Base-by-base conservation (phyloP, 805 yeast genomes). In the Spathaspora arborariae region DNA sequence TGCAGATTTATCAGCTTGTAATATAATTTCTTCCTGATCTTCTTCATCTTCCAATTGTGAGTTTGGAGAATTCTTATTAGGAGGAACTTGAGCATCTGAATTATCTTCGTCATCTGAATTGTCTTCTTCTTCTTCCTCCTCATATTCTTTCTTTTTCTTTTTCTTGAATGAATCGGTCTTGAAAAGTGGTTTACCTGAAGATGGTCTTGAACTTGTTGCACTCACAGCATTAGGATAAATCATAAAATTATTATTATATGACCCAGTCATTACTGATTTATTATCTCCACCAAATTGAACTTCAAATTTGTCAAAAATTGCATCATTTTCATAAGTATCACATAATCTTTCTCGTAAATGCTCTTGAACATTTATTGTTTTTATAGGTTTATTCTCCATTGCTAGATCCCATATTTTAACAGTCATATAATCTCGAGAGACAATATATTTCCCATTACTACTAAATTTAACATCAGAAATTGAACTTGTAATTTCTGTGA, bases 371-470 rank as follows among this genome's bases (percentile, higher is more conserved):
- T 89, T 89, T 51, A 94, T 91, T 13, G 97, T 91, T 67, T 89
- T 89, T 48, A 95, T 70, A 33, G 99, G 99, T 65, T 85, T 88
- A 54, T 83, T 84, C 68, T 94, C 97, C 99, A 94, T 94, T 54
- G 89, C 89, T 51, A 94, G 79, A 73, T 94, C 99, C 99, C 99
- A 94, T 56, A 94, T 85, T 69, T 94, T 94, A 27, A 92, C 96
- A 9, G 97, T 88, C 87, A 94, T 81, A 67, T 94, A 94, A 74
- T 94, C 99, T 63, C 99, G 82, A 37, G 95, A 82, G n/a, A 92
- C 96, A 63, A 94, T 88, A 67, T 94, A 90, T 57, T 94, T 79
- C 39, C 99, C 99, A 66, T 92, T 88, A 47, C 84, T 79, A 56
- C 94, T 81, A 65, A 94, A 94, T 65, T 90, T 87, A 47, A 91